phyloP scores from a whole-genome alignment of 352 stramenopile species.

The Pythium diclinum region DNA sequence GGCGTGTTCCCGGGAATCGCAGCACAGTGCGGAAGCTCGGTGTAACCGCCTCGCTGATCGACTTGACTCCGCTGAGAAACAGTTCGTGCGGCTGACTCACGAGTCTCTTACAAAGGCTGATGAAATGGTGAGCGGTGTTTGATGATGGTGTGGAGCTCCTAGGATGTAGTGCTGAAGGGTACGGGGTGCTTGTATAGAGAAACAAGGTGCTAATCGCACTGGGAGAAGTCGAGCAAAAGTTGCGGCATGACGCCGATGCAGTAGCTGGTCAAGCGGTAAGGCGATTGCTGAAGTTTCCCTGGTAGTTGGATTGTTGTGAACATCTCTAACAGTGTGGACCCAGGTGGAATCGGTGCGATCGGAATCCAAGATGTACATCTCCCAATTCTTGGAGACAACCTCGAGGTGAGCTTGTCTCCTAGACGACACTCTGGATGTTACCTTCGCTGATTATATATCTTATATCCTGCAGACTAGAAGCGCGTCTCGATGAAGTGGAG shows the following conservation, averaged over 20 bases:
- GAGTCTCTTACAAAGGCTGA: constrained; percentile 36
- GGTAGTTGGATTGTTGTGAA: background rate
- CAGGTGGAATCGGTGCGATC: constrained; percentile 28
- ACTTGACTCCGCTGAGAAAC: constrained; percentile 43
- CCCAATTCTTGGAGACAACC: constrained; percentile 17
- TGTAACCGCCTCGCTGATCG: constrained; percentile 32
- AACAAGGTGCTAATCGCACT: constrained; percentile 36
- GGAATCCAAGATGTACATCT: constrained; percentile 21
- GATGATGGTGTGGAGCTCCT: background rate
- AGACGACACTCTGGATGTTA: too few relatives aligned
- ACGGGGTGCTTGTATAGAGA: constrained; percentile 15
- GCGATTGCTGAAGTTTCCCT: background rate
- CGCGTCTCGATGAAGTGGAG: background rate
- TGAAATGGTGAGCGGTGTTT: constrained; percentile 38
- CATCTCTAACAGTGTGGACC: background rate
- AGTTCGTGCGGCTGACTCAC: constrained; percentile 37
- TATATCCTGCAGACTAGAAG: constrained; percentile 3
- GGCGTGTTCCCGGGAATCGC: constrained; percentile 37
- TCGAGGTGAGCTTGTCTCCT: constrained; percentile 9
- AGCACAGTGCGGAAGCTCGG: constrained; percentile 34
- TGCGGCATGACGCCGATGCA: constrained; percentile 35
- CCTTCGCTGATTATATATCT: background rate
- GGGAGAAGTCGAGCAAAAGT: constrained; percentile 37
- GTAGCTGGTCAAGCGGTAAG: constrained; percentile 36
- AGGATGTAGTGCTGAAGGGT: background rate